phyloP scores from a whole-genome alignment of 495 filamentous ascomycete species.

The Penicillium samsonianum region DNA sequence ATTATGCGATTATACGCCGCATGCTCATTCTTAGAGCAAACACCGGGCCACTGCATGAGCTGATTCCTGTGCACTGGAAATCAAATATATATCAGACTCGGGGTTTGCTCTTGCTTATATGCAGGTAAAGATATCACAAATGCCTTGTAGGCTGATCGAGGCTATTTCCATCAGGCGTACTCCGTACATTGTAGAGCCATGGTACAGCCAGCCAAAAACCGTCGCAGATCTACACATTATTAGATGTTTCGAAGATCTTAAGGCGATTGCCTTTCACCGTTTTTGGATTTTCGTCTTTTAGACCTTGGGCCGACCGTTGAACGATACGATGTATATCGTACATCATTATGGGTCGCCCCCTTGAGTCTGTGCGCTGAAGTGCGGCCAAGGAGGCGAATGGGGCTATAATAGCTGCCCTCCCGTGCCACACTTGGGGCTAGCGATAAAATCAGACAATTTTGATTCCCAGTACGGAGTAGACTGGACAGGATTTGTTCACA shows the following conservation, averaged over 20 bases:
- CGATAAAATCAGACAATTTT: background rate
- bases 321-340: slow-evolving; percentile 14
- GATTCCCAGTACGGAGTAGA: background rate
- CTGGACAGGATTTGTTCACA: background rate
- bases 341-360: slow-evolving; percentile 20
- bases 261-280: slow-evolving; percentile 22
- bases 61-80: background rate
- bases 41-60: background rate
- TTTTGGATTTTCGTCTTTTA: slow-evolving; percentile 10
- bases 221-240: too few species aligned
- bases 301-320: slow-evolving; percentile 27
- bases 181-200: background rate
- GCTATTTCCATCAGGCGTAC: background rate
- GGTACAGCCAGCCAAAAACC: background rate
- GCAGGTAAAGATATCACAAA: slow-evolving; percentile 9
- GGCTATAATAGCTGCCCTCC: background rate
- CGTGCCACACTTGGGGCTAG: background rate
- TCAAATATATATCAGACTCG: background rate
- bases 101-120: slow-evolving; percentile 14
- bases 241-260: slow-evolving; percentile 27
- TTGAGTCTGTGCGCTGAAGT: slow-evolving; percentile 23
- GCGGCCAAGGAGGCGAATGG: background rate
- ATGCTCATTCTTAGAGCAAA: background rate
- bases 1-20: background rate
- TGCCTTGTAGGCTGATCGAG: background rate